These are phyloP conservation scores for Talaromyces albobiverticillius DNA, from an alignment of 2,329 filamentous ascomycete genomes.

Conservation along the genomic window DNA sequence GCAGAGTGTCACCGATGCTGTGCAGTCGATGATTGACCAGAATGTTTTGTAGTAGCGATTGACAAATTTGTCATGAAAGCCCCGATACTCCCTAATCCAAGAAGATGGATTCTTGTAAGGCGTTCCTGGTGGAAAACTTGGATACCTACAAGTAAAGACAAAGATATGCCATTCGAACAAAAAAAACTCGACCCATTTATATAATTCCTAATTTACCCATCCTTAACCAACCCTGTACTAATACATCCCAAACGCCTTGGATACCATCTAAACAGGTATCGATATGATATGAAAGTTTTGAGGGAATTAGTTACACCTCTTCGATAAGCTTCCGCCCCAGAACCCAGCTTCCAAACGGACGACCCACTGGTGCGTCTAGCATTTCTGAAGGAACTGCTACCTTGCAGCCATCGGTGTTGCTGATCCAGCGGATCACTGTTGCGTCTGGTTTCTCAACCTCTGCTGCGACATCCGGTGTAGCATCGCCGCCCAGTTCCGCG, in stretches of 20 bases:
- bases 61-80: too few species aligned
- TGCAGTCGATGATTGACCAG: conserved; percentile 23
- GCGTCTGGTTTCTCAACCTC: conserved; percentile 41
- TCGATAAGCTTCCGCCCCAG: conserved; percentile 14
- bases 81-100: too few species aligned
- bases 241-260: too few species aligned
- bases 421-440: conserved; percentile 46
- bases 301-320: conserved; percentile 15
- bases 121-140: too few species aligned
- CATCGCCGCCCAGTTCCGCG: conserved; percentile 40
- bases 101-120: too few species aligned
- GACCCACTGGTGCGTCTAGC: conserved; percentile 43
- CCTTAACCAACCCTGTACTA: too few species aligned
- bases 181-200: too few species aligned
- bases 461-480: conserved; percentile 36
- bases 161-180: too few species aligned
- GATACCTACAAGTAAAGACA: too few species aligned
- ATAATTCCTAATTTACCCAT: too few species aligned
- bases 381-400: conserved; percentile 48
- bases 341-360: conserved; percentile 36
- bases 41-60: not conserved
- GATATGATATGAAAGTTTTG: too few species aligned
- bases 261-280: too few species aligned
- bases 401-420: conserved; percentile 38
- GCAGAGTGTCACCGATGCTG: conserved; percentile 24